Evolutionary conservation across 2,329 filamentous ascomycete genomes (phyloP).

Genomic region (Fusarium cyanostomum): DNA sequence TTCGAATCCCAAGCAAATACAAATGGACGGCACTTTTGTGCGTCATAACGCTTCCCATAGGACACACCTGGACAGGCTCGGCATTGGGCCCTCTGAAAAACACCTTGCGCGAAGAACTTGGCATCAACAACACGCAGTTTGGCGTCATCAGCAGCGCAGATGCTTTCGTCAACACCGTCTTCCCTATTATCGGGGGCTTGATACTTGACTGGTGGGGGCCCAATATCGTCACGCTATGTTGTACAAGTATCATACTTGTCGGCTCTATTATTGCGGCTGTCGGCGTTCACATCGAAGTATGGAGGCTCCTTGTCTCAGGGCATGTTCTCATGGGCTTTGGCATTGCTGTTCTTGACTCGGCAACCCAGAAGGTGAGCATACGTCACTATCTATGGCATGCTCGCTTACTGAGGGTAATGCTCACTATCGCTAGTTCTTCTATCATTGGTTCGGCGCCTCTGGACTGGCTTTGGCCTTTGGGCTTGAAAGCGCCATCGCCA

Average conservation of each 20-base stretch:
- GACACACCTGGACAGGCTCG: constrained; percentile 34
- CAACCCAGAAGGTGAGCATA: constrained; percentile 32
- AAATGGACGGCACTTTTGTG: constrained; percentile 38
- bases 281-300: constrained; percentile 28
- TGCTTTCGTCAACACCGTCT: constrained; percentile 40
- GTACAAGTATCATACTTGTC: constrained; percentile 31
- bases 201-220: constrained; percentile 41
- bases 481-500: constrained; percentile 36
- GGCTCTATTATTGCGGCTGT: constrained; percentile 36
- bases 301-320: constrained; percentile 32
- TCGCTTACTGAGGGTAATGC: background rate
- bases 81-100: constrained; percentile 38
- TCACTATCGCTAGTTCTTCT: constrained; percentile 27
- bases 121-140: constrained; percentile 39
- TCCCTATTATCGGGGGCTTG: constrained; percentile 37
- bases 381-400: rapidly evolving
- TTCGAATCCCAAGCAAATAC: constrained; percentile 32
- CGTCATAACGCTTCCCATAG: constrained; percentile 37
- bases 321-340: constrained; percentile 40
- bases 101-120: constrained; percentile 35
- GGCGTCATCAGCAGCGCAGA: constrained; percentile 41
- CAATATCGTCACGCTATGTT: constrained; percentile 35
- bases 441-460: constrained; percentile 39
- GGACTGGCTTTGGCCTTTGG: constrained; percentile 38
- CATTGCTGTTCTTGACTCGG: constrained; percentile 36